Evolutionary conservation across 179 eudicot genomes (phyloP).

Genomic region (Spinacia oleracea): DNA sequence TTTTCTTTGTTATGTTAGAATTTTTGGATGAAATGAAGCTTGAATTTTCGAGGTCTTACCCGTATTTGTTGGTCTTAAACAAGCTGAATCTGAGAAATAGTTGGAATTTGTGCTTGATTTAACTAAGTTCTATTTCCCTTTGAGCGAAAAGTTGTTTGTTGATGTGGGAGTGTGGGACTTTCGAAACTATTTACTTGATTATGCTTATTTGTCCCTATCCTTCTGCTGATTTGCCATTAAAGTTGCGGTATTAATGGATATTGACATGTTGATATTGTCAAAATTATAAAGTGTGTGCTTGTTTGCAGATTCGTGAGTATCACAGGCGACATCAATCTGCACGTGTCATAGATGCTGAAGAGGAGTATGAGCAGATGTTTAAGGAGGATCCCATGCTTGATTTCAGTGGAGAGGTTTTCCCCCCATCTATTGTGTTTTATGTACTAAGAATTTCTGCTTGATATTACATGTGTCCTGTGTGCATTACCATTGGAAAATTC

Average conservation of each 20-base stretch:
- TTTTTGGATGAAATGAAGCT: background rate
- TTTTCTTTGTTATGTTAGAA: background rate
- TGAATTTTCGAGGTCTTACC: background rate
- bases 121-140: too few species aligned
- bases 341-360: constrained; percentile 67
- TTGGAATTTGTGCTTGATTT: background rate
- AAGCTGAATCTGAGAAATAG: background rate
- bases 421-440: background rate
- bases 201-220: background rate
- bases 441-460: background rate
- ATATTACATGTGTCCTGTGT: background rate
- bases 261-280: background rate
- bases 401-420: constrained; percentile 89
- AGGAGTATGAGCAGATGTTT: constrained; percentile 84
- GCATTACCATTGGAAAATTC: background rate
- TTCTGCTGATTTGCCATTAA: background rate
- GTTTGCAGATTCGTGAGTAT: constrained; percentile 89
- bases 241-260: background rate
- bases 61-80: background rate
- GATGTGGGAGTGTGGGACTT: background rate
- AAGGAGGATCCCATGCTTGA: constrained; percentile 86
- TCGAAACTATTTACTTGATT: background rate
- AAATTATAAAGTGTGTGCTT: background rate
- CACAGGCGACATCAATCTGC: constrained; percentile 93
- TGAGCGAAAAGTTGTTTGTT: background rate